Evolutionary conservation across 495 filamentous ascomycete species (phyloP), one percentile per base, ranked within the genome.

Genomic region (Neurospora sp.): DNA sequence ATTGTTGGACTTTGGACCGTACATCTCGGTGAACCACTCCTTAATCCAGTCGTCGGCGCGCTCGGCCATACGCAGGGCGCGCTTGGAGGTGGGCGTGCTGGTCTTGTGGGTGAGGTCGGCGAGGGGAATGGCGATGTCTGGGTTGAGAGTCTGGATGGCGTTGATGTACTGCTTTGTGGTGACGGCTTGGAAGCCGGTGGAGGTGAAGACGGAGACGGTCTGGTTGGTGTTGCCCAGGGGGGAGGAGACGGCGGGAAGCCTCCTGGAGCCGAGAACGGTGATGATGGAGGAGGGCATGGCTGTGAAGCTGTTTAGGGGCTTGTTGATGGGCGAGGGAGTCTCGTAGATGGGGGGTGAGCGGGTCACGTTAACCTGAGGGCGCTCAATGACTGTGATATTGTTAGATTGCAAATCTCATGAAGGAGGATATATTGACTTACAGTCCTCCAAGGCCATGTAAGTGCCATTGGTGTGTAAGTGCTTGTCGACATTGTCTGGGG

Each of bases 381-480:
- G 89, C 81, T 96, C 94, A 82, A 97, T 88, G 82, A 94, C 94
- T 97, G 80, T 76, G 68, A 74, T 75, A 74, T 74, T 76, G 80
- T 78, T 82, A 84, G 27, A 31, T 31, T 3, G 27, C 27, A 31
- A 31, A 31, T 31, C 27, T 31, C 27, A 31, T 3, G 27, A 31
- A 31, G 27, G 27, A 31, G 27, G 27, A 31, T 31, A 31, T 3
- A 31, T 31, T 31, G 22, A 38, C 91, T 83, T 83, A 98, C 96
- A 99, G 81, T 99, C 96, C 87, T 99, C 96, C 14, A 98, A 81
- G 14, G 92, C 93, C 72, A 94, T 84, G 80, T 95, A 97, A 35
- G 93, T 84, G 68, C 91, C 92, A 22, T 81, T 82, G 53, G 94
- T 84, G 7, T 87, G 77, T 8, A 90, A 89, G 74, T 91, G 86